Evolutionary conservation across 164 flowering plant genomes (phyloP), one percentile per base, ranked within the genome.

Genomic region (Magnolia officinalis): DNA sequence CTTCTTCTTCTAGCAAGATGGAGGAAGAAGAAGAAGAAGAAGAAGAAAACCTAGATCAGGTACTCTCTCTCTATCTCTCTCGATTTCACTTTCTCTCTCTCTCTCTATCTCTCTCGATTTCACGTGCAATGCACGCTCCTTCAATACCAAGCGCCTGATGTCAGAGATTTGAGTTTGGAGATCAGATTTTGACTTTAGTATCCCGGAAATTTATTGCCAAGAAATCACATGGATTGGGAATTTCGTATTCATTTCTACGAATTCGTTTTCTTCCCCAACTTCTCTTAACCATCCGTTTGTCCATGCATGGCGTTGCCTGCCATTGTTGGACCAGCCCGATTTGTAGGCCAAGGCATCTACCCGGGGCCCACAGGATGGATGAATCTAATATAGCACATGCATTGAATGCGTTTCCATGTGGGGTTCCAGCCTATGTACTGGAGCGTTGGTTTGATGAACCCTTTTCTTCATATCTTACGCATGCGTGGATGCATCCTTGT

Each of bases 11-110:
- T 37, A 80, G 84, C 83, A 75, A 72, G 71, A 74, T 68, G 76
- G 66, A 76, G 13, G 50, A 26, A 8, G 63, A 70, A 8, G 81
- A 20, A 37, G 86, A 82, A n/a, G n/a, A n/a, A n/a, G n/a, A n/a
- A 69, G 87, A 81, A 1, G 87, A 86, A 63, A 81, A 51, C 74
- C 77, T 79, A 20, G 89, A 84, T 26, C 86, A 81, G 72, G 87
- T 82, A 81, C 85, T 74, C 63, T 23, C 37, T 18, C 16, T 26
- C 2, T 21, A 0, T 21, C 50, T 11, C n/a, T 37, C 1, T 49
- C 45, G 16, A 6, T 51, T 72, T 14, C 19, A 5, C n/a, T n/a
- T n/a, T 11, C n/a, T 37, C 11, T 55, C 18, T 55, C 18, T 55
- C 4, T 55, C 4, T 55, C 16, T 6, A 14, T 52, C 8, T 19